These are phyloP conservation scores for Candida nemodendra DNA, from an alignment of 805 yeast species.

Conservation along the genomic window DNA sequence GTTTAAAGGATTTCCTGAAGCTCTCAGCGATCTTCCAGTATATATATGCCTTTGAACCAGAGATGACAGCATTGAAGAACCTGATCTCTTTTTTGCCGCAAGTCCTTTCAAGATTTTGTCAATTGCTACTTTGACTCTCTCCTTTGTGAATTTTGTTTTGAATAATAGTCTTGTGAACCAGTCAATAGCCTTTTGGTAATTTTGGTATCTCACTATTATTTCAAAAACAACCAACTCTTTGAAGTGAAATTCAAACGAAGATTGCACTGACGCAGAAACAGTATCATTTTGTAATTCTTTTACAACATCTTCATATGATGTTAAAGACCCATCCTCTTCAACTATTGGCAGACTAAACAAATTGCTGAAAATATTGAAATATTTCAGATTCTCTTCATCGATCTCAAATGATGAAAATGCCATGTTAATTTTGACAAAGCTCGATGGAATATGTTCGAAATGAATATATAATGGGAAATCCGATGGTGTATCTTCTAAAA, in stretches of 20 bases:
- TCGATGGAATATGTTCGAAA: slow-evolving; percentile 75
- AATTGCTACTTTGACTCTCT: slow-evolving; percentile 63
- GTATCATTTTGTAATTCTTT: slow-evolving; percentile 71
- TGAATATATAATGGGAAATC: slow-evolving; percentile 70
- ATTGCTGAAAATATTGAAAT: slow-evolving; percentile 62
- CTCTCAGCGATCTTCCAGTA: slow-evolving; percentile 60
- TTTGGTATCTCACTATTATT: slow-evolving; percentile 57
- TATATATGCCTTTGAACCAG: slow-evolving; percentile 44
- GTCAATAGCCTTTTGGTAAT: slow-evolving; percentile 66
- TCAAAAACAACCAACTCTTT: slow-evolving; percentile 65
- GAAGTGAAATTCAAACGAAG: slow-evolving; percentile 58
- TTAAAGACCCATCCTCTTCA: slow-evolving; percentile 54
- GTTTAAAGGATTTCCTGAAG: slow-evolving; percentile 61
- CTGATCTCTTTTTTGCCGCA: slow-evolving; percentile 64
- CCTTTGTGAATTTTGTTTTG: slow-evolving; percentile 67
- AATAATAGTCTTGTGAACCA: slow-evolving; percentile 74
- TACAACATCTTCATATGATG: slow-evolving; percentile 77
- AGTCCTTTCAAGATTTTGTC: slow-evolving; percentile 60
- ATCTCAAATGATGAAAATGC: slow-evolving; percentile 55
- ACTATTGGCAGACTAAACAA: slow-evolving; percentile 72
- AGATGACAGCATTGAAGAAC: slow-evolving; percentile 63
- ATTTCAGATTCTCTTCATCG: slow-evolving; percentile 55
- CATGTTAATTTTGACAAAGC: slow-evolving; percentile 69
- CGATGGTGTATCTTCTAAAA: slow-evolving; percentile 35
- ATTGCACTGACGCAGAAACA: slow-evolving; percentile 53